Conservation (phyloP, 2,329 filamentous ascomycete genomes). For the Aspergillus oerlinghausenensis region DNA sequence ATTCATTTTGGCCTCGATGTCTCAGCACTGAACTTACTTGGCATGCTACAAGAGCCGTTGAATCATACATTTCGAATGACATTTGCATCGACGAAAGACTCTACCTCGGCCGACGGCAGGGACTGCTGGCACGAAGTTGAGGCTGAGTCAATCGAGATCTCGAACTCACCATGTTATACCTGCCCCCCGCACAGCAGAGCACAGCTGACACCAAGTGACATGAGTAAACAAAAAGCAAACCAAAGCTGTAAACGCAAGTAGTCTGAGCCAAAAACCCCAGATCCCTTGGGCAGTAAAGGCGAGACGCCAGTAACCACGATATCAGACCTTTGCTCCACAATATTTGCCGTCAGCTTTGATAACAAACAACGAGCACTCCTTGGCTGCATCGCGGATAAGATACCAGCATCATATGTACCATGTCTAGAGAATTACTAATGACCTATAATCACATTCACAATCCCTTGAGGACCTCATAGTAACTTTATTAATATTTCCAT, state of each 20-base stretch:
- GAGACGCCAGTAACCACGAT: neutral
- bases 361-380: neutral
- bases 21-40: neutral
- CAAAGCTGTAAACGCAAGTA: neutral
- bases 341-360: neutral
- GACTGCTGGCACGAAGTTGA: neutral
- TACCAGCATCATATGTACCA: neutral
- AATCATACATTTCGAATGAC: neutral
- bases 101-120: no score
- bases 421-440: neutral
- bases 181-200: no score
- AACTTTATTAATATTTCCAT: neutral
- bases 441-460: neutral
- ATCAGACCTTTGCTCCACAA: neutral
- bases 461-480: neutral
- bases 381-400: neutral
- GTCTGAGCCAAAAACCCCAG: no score
- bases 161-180: neutral
- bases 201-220: neutral
- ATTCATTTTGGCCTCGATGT: slow-evolving; percentile 1
- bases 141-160: neutral
- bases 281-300: neutral
- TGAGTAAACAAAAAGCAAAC: neutral
- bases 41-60: neutral
- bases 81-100: neutral